Conservation (phyloP, 495 filamentous ascomycete species). For the Trichoderma reesei region DNA sequence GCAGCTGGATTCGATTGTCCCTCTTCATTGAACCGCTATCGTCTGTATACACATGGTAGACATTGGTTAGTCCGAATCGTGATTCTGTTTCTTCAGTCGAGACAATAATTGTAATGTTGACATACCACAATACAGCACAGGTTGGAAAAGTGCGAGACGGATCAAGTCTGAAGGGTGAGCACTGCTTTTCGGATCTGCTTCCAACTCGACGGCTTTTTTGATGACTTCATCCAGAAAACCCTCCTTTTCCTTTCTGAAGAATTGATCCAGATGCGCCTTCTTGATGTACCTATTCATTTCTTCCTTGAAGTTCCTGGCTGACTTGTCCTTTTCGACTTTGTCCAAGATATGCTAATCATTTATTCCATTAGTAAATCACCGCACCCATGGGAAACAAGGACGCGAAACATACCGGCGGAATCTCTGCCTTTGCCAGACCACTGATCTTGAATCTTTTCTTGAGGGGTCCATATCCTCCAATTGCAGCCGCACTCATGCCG, state of each 20-base stretch:
- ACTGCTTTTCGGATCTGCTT: not conserved
- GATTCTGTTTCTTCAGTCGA: no score
- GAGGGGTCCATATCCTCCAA: not conserved
- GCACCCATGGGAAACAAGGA: not conserved
- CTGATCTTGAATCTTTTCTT: not conserved
- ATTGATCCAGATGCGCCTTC: not conserved
- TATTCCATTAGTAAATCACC: not conserved
- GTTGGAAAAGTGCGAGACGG: not conserved
- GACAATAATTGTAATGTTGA: not conserved
- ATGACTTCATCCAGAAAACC: not conserved
- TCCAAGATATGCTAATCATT: not conserved
- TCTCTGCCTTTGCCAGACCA: not conserved
- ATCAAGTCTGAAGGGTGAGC: not conserved
- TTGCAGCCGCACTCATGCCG: not conserved
- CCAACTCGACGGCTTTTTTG: not conserved
- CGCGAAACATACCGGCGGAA: not conserved
- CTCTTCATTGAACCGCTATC: not conserved
- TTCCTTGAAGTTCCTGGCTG: not conserved
- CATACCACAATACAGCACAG: not conserved
- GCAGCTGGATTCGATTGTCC: not conserved
- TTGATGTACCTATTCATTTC: not conserved
- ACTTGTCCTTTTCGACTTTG: not conserved
- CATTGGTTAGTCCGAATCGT: not conserved
- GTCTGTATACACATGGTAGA: not conserved
- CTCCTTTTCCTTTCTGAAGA: not conserved